Evolutionary conservation across 306 rosid genomes (phyloP).

Genomic region (Begonia masoniana): DNA sequence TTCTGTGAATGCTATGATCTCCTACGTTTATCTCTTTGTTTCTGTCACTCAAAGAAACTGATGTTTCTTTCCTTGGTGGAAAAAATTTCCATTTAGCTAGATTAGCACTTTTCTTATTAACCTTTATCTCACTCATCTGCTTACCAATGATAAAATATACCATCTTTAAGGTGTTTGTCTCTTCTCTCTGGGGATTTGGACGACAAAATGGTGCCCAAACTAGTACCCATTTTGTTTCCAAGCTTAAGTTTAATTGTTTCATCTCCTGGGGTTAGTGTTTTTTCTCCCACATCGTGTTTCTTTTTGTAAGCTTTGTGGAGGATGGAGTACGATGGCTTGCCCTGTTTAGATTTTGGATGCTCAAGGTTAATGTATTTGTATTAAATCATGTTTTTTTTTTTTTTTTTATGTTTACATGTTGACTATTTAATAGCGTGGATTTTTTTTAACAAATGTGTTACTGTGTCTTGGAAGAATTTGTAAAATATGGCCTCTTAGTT

Average conservation of each 20-base stretch:
- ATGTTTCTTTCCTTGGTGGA: too few relatives aligned
- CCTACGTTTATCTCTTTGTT: not conserved
- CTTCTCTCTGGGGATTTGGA: conserved; percentile 86
- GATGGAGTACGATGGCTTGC: not conserved
- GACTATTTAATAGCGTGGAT: too few relatives aligned
- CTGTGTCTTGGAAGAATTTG: too few relatives aligned
- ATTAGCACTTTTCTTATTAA: too few relatives aligned
- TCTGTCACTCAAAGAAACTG: not conserved
- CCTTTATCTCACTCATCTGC: too few relatives aligned
- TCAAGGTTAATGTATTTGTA: not conserved
- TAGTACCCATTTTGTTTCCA: conserved; percentile 73
- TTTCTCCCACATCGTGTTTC: not conserved
- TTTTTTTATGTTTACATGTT: too few relatives aligned
- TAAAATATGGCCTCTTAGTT: too few relatives aligned
- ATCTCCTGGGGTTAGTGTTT: conserved; percentile 55
- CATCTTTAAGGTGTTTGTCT: conserved; percentile 64
- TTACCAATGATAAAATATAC: too few relatives aligned
- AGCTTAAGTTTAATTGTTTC: conserved; percentile 68
- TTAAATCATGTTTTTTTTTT: too few relatives aligned
- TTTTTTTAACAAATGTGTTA: too few relatives aligned
- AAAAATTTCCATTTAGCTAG: too few relatives aligned
- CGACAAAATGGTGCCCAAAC: conserved; percentile 63
- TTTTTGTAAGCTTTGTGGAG: not conserved
- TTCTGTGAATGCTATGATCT: not conserved
- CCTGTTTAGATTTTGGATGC: not conserved